These are phyloP conservation scores for Annulohypoxylon truncatum DNA, from an alignment of 2,329 filamentous ascomycete species.

Conservation along the genomic window DNA sequence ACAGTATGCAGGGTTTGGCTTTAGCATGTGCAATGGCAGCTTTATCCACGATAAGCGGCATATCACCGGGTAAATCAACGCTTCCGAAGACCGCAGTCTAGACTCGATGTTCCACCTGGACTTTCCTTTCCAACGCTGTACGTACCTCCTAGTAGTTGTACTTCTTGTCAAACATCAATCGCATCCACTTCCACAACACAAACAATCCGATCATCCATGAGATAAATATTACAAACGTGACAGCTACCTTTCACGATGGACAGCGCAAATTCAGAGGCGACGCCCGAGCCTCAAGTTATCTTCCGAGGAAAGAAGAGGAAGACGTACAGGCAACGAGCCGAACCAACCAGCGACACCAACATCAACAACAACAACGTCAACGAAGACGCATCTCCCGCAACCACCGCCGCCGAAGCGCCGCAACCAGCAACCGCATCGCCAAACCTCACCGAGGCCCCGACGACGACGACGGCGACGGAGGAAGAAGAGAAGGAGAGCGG, in stretches of 20 bases:
- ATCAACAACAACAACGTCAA: neutral
- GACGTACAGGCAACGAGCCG: slow-evolving; percentile 64
- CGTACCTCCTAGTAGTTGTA: neutral
- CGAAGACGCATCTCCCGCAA: slow-evolving; percentile 17
- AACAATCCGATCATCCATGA: neutral
- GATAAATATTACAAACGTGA: neutral
- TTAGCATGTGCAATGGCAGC: slow-evolving; percentile 18
- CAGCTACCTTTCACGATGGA: slow-evolving; percentile 39
- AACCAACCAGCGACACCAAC: slow-evolving; percentile 46
- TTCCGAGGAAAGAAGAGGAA: slow-evolving; percentile 73
- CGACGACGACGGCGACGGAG: too few species aligned
- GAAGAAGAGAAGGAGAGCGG: slow-evolving; percentile 51
- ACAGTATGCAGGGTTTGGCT: slow-evolving; percentile 21
- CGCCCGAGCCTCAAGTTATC: slow-evolving; percentile 53
- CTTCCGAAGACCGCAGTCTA: slow-evolving; percentile 4
- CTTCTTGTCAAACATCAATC: neutral
- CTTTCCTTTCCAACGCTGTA: slow-evolving; percentile 4
- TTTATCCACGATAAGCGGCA: slow-evolving; percentile 37
- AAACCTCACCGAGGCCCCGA: slow-evolving; percentile 27
- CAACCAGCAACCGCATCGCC: slow-evolving; percentile 19
- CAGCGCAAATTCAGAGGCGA: slow-evolving; percentile 38
- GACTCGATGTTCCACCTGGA: neutral
- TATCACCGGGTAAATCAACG: slow-evolving; percentile 29
- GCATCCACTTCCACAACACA: neutral
- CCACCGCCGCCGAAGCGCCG: slow-evolving; percentile 1